Evolutionary conservation across 495 filamentous ascomycete species (phyloP), one percentile per base, ranked within the genome.

Genomic region (Aspergillus funiculosus): DNA sequence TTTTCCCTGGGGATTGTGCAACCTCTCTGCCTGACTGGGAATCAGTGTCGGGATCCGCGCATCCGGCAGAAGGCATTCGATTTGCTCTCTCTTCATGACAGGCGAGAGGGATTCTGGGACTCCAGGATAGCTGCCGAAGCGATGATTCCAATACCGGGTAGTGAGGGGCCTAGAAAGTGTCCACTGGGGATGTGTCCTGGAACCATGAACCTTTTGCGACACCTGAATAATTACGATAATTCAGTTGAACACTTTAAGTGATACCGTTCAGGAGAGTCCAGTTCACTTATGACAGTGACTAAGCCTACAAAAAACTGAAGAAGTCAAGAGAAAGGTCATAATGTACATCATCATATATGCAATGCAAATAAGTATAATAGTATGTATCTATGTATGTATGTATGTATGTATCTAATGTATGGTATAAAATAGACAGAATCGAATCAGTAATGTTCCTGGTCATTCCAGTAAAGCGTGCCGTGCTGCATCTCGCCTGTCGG

Each of bases 401-500:
- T 5, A 10, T 27, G 10, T 27, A 17, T n/a, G 36, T 6, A 24
- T 21, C 5, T 13, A 11, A 24, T 39, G 4, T 10, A 42, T 14
- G 20, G 5, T n/a, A 13, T 15, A 46, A 30, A 31, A 31, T 31
- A 31, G 11, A 10, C 34, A 37, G 19, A 19, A 13, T 22, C 8
- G 24, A 22, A 32, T 35, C 37, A 77, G 41, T 81, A 79, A 14
- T 51, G 55, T 22, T 68, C 59, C 53, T 75, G 53, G 56, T 82
- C 66, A 52, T 82, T 82, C 78, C 78, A 81, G 55, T 80, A 81
- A 8, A 69, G 37, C 1, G 79, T 82, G 10, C 77, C 77, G 55
- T 82, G 78, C 46, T 75, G 77, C 4, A 86, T 71, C 71, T 86
- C 81, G 4, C 81, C 81, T 2, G 74, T 75, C 11, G 79, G 73